Conservation (phyloP, 352 stramenopile genomes). For the Elongisporangium anandrum region DNA sequence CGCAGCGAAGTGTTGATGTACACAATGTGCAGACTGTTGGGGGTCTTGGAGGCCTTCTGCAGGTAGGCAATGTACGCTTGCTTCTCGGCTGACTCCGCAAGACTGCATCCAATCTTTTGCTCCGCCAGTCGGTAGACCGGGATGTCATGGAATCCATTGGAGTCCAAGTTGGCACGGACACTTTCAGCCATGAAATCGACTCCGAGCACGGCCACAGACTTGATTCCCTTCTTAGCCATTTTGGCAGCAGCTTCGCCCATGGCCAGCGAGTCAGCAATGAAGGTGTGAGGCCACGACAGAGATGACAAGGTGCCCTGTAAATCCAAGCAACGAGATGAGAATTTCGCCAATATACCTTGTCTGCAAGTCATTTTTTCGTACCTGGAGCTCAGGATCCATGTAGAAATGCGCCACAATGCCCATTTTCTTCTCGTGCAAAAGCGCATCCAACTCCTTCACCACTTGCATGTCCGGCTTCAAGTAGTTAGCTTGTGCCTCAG, state of each 20-base stretch:
- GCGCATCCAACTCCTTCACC: slow-evolving; percentile 83
- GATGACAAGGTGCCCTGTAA: slow-evolving; percentile 68
- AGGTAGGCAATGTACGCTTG: slow-evolving; percentile 93
- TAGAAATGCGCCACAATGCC: slow-evolving; percentile 98
- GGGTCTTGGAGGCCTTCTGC: slow-evolving; percentile 80
- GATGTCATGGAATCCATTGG: slow-evolving; percentile 88
- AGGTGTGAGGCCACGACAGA: slow-evolving; percentile 87
- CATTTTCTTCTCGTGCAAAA: slow-evolving; percentile 91
- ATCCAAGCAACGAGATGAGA: neutral
- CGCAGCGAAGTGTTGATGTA: slow-evolving; percentile 98
- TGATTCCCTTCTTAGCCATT: slow-evolving; percentile 90
- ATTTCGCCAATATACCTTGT: neutral
- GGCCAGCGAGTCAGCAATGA: slow-evolving; percentile 95
- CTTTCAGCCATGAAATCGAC: slow-evolving; percentile 99
- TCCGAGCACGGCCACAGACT: slow-evolving; percentile 92
- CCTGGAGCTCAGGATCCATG: slow-evolving; percentile 98
- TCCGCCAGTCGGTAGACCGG: slow-evolving; percentile 93
- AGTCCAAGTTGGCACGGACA: slow-evolving; percentile 91
- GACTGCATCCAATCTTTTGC: slow-evolving; percentile 92
- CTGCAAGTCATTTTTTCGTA: slow-evolving; percentile 23
- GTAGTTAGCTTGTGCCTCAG: slow-evolving; percentile 85
- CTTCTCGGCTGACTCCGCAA: slow-evolving; percentile 93
- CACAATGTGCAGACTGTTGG: slow-evolving; percentile 94
- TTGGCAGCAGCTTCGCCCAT: slow-evolving; percentile 97
- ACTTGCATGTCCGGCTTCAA: slow-evolving; percentile 79